phyloP scores from a whole-genome alignment of 441 rosid genomes.

The Erysimum pusillum region DNA sequence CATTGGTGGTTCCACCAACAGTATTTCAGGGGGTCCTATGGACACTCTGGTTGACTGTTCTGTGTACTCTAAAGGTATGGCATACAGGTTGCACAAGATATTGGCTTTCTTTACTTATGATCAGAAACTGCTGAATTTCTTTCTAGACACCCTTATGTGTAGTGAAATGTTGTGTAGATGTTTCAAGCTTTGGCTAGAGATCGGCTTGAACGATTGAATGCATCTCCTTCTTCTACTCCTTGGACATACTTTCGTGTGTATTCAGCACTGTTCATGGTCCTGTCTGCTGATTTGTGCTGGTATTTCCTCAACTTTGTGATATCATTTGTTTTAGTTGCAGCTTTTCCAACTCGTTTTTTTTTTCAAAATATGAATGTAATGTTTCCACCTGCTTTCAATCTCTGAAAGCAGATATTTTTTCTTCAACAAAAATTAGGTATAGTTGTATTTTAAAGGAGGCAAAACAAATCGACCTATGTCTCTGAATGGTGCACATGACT shows the following conservation, averaged over 20 bases:
- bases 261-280: constrained; percentile 78
- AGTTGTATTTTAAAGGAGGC: not conserved
- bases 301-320: constrained; percentile 50
- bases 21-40: constrained; percentile 82
- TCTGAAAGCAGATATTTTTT: constrained; percentile 1
- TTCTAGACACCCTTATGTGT: constrained; percentile 28
- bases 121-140: constrained; percentile 26
- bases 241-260: constrained; percentile 92
- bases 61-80: constrained; percentile 87
- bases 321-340: constrained; percentile 3
- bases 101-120: constrained; percentile 26
- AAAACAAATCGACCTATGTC: not conserved
- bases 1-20: constrained; percentile 85
- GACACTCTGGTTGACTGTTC: constrained; percentile 82
- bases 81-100: not conserved
- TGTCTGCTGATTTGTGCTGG: constrained; percentile 78
- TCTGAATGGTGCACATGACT: not conserved
- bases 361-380: not conserved
- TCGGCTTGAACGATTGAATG: constrained; percentile 92
- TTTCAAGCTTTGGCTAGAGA: constrained; percentile 98
- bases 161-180: constrained; percentile 64
- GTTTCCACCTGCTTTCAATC: not conserved
- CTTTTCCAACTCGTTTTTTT: not conserved
- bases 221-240: constrained; percentile 93
- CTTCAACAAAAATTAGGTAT: not conserved